Conservation (phyloP, 805 yeast species). For the Candida golubevii region DNA sequence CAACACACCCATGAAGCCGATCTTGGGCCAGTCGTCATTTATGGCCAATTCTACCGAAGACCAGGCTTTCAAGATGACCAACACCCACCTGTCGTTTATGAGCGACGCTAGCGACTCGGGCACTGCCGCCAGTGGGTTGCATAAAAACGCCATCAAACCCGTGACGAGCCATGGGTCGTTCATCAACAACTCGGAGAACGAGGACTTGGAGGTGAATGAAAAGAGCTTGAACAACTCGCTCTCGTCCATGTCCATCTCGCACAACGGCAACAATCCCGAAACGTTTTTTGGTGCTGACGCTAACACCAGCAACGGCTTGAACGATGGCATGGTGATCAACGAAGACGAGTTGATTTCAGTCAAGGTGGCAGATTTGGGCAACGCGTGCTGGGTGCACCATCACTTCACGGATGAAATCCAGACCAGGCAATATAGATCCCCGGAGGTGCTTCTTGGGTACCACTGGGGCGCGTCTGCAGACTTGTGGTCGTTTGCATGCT, state of each 20-base stretch:
- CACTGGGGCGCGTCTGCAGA: constrained; percentile 63
- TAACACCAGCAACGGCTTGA: constrained; percentile 5
- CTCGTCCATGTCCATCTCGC: constrained; percentile 40
- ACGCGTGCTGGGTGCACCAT: constrained; percentile 59
- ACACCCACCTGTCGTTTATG: background rate
- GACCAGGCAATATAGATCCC: constrained; percentile 64
- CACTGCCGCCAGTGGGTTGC: constrained; percentile 1
- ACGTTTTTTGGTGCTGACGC: constrained; percentile 4
- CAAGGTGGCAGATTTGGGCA: constrained; percentile 67
- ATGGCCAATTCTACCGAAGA: background rate
- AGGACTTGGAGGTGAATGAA: constrained; percentile 15
- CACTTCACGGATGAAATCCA: constrained; percentile 69
- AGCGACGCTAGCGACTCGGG: background rate
- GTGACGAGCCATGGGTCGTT: constrained; percentile 11
- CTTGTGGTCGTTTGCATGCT: constrained; percentile 57
- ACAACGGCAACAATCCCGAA: constrained; percentile 17
- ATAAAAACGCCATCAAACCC: constrained; percentile 4
- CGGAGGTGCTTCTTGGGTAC: constrained; percentile 55
- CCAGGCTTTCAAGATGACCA: background rate
- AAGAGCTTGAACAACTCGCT: constrained; percentile 34
- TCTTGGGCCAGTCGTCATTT: constrained; percentile 19
- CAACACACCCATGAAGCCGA: constrained; percentile 34
- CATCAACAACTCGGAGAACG: constrained; percentile 15
- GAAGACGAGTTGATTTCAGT: constrained; percentile 47
- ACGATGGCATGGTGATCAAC: constrained; percentile 20